Conservation (phyloP, 1,139 yeast genomes). For the Debaryomycetaceae sp. region DNA sequence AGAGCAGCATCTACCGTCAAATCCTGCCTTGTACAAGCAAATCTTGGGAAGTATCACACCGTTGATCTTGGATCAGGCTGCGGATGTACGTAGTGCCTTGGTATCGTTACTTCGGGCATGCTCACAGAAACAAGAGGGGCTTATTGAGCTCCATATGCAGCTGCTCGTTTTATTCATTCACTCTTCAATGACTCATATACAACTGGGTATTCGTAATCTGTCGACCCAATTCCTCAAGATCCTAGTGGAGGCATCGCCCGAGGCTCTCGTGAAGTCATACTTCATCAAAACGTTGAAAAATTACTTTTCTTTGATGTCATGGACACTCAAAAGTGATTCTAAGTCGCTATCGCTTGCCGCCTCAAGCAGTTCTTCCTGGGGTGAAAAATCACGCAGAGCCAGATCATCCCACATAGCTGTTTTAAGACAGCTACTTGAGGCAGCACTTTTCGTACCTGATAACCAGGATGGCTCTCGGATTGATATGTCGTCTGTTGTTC, state of each 20-base stretch:
- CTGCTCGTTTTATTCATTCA: constrained; percentile 72
- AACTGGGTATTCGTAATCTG: constrained; percentile 66
- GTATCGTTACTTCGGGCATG: constrained; percentile 51
- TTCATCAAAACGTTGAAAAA: constrained; percentile 59
- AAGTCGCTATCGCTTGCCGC: constrained; percentile 44
- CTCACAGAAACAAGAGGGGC: constrained; percentile 48
- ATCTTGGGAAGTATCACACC: constrained; percentile 58
- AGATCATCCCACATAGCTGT: constrained; percentile 43
- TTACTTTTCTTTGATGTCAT: constrained; percentile 56
- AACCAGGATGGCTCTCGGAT: constrained; percentile 3
- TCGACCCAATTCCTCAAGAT: constrained; percentile 62
- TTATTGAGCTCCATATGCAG: constrained; percentile 65
- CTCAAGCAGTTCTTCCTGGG: constrained; percentile 41
- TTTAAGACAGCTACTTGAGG: constrained; percentile 36
- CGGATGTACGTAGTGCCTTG: constrained; percentile 61
- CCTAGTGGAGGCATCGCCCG: constrained; percentile 45
- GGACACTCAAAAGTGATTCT: constrained; percentile 50
- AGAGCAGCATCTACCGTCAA: constrained; percentile 44
- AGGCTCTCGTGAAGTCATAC: constrained; percentile 50
- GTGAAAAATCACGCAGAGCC: constrained; percentile 37
- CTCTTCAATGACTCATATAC: constrained; percentile 92
- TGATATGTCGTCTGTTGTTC: constrained; percentile 7
- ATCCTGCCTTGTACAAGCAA: constrained; percentile 55
- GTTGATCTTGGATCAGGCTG: constrained; percentile 56
- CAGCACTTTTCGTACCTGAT: constrained; percentile 29